phyloP scores from a whole-genome alignment of 2,329 filamentous ascomycete species.

The Ophioceras dolichostomum region DNA sequence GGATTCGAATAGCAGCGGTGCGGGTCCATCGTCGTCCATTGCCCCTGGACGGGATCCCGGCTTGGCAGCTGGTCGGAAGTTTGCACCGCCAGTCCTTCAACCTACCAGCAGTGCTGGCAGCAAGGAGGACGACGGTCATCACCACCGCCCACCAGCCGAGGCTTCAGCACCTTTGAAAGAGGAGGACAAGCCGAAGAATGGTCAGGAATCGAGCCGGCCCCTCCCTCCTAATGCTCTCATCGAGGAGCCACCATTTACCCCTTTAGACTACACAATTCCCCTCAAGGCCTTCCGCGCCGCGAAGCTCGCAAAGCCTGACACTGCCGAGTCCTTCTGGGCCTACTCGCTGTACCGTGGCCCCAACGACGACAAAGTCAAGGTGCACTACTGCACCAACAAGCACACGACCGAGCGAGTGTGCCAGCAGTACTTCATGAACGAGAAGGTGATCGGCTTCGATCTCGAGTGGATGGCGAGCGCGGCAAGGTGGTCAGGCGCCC shows the following conservation, averaged over 20 bases:
- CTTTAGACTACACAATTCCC: slow-evolving; percentile 32
- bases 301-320: slow-evolving; percentile 28
- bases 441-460: slow-evolving; percentile 74
- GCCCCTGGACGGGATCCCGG: too few relatives aligned
- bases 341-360: slow-evolving; percentile 53
- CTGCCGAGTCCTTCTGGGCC: slow-evolving; percentile 50
- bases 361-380: slow-evolving; percentile 40
- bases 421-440: slow-evolving; percentile 50
- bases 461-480: slow-evolving; percentile 65
- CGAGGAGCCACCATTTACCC: slow-evolving; percentile 21
- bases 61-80: too few relatives aligned
- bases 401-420: slow-evolving; percentile 55
- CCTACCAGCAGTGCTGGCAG: too few relatives aligned
- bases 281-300: slow-evolving; percentile 34
- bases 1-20: too few relatives aligned
- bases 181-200: too few relatives aligned
- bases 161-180: too few relatives aligned
- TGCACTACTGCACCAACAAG: slow-evolving; percentile 66
- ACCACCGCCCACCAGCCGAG: too few relatives aligned
- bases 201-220: too few relatives aligned
- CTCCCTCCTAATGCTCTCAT: too few relatives aligned
- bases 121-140: too few relatives aligned
- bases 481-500: slow-evolving; percentile 32
- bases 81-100: too few relatives aligned
- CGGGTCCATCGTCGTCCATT: too few relatives aligned